Evolutionary conservation across 1,284 basidiomycete genomes (phyloP).

Genomic region (Cryptococcus sp.): DNA sequence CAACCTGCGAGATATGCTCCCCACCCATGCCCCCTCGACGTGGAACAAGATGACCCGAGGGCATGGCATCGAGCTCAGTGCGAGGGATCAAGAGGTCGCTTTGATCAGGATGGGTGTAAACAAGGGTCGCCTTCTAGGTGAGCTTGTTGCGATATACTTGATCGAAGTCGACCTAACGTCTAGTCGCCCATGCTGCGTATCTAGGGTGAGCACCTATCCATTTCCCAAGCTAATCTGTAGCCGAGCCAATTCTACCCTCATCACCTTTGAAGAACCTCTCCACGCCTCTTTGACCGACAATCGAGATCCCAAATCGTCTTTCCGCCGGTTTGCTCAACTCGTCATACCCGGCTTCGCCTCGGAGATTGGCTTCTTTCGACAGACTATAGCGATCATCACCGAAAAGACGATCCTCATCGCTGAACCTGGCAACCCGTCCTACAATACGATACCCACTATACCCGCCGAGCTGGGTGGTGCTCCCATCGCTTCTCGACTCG

Average conservation of each 20-base stretch:
- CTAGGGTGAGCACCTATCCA: neutral
- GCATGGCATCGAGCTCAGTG: conserved; percentile 18
- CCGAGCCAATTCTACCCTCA: conserved; percentile 13
- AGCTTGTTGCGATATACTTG: conserved; percentile 5
- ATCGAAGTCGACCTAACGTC: neutral
- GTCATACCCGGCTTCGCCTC: conserved; percentile 27
- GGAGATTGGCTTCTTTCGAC: conserved; percentile 31
- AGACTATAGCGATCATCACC: conserved; percentile 30
- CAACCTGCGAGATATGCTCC: conserved; percentile 25
- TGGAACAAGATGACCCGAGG: conserved; percentile 17
- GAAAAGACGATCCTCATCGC: conserved; percentile 31
- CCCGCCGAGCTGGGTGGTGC: conserved; percentile 8
- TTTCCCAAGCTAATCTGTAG: conserved; percentile 12
- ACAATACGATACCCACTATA: conserved; percentile 26
- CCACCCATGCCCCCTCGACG: conserved; percentile 26
- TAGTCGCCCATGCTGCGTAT: conserved; percentile 8
- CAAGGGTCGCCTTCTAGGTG: conserved; percentile 28
- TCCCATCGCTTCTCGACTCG: conserved; percentile 15
- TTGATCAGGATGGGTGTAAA: conserved; percentile 26
- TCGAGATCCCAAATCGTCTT: conserved; percentile 5
- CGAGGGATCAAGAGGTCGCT: conserved; percentile 16
- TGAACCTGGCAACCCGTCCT: conserved; percentile 30
- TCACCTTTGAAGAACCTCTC: conserved; percentile 30
- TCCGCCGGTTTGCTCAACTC: conserved; percentile 24
- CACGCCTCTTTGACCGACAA: neutral